Evolutionary conservation across 2,329 filamentous ascomycete genomes (phyloP).

Genomic region (Talaromyces sp.): DNA sequence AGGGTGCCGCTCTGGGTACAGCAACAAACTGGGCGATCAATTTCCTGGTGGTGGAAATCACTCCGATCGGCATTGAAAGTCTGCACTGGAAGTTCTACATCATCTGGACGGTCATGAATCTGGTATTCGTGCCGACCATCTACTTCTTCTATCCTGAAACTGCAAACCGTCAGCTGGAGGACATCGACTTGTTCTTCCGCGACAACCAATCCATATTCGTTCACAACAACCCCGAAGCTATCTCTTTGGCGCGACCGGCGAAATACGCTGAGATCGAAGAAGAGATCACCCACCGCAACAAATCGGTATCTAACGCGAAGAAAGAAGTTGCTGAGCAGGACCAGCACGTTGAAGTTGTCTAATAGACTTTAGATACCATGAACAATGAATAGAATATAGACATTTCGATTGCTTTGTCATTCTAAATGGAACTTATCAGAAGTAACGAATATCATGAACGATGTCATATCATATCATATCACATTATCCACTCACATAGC

Average conservation of each 20-base stretch:
- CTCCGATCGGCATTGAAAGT: slow-evolving; percentile 45
- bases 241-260: slow-evolving; percentile 5
- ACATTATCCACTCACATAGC: too few relatives aligned
- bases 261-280: slow-evolving; percentile 15
- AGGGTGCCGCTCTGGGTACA: slow-evolving; percentile 8
- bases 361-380: neutral
- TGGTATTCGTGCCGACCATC: slow-evolving; percentile 50
- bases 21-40: slow-evolving; percentile 23
- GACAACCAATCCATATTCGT: slow-evolving; percentile 15
- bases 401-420: too few relatives aligned
- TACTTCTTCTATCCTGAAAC: slow-evolving; percentile 44
- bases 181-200: slow-evolving; percentile 32
- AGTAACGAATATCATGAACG: too few relatives aligned
- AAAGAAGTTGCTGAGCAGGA: neutral
- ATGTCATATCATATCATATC: too few relatives aligned
- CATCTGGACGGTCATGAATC: slow-evolving; percentile 49
- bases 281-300: slow-evolving; percentile 5
- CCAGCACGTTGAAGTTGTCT: neutral
- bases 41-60: slow-evolving; percentile 44
- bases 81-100: slow-evolving; percentile 44
- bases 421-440: too few relatives aligned
- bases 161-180: slow-evolving; percentile 21
- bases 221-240: slow-evolving; percentile 8
- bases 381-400: too few relatives aligned
- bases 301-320: neutral